phyloP scores from a whole-genome alignment of 768 basidiomycete genomes.

The Lactifluus piperatus region DNA sequence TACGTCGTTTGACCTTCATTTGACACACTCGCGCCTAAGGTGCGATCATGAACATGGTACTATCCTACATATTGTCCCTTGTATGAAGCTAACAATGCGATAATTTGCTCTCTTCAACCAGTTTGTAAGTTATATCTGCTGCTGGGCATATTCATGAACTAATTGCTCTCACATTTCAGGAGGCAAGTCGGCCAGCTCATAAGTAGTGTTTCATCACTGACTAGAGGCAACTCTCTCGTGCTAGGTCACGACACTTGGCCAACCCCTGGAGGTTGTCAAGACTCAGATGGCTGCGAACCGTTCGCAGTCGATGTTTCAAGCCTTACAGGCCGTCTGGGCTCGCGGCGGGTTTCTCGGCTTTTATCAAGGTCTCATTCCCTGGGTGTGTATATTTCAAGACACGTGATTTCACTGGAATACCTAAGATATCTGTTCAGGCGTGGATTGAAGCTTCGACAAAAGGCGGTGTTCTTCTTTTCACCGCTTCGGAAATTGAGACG shows the following conservation, averaged over 20 bases:
- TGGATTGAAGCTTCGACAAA: conserved; percentile 99
- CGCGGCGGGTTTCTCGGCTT: conserved; percentile 86
- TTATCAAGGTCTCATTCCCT: conserved; percentile 98
- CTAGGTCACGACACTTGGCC: conserved; percentile 94
- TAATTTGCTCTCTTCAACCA: conserved; percentile 15
- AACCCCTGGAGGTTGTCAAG: conserved; percentile 96
- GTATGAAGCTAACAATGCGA: not conserved
- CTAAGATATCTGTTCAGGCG: conserved; percentile 45
- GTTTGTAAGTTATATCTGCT: conserved; percentile 28
- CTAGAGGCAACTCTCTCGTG: not conserved
- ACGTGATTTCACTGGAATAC: not conserved
- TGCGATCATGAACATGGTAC: conserved; percentile 98
- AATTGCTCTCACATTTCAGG: conserved; percentile 35
- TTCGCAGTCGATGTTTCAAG: conserved; percentile 81
- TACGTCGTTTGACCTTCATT: not conserved
- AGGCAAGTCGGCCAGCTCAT: conserved; percentile 44
- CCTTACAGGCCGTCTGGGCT: conserved; percentile 78
- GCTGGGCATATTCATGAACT: conserved; percentile 8
- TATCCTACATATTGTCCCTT: conserved; percentile 17
- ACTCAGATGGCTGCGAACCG: conserved; percentile 99
- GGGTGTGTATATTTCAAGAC: conserved; percentile 47
- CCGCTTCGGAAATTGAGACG: conserved; percentile 90
- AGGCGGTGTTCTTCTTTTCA: conserved; percentile 91
- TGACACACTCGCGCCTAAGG: conserved; percentile 36
- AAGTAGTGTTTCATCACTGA: not conserved